Conservation (phyloP, 2,329 filamentous ascomycete species). For the Xylariaceae sp. region DNA sequence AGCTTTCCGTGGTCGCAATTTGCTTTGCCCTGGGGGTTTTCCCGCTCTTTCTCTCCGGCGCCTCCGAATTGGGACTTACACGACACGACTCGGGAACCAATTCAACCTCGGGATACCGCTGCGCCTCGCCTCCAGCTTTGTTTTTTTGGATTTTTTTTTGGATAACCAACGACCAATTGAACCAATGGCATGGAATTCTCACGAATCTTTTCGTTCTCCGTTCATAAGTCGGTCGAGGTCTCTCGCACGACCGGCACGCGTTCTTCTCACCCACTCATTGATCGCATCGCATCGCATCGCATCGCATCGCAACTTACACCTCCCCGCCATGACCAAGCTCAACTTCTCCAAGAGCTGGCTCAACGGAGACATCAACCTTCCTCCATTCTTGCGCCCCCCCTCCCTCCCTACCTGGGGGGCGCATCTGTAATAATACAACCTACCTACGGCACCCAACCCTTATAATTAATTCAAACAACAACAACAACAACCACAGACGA, state of each 20-base stretch:
- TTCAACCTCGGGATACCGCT: too few relatives aligned
- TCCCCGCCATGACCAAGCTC: constrained; percentile 7
- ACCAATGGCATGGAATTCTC: background rate
- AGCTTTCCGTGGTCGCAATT: too few relatives aligned
- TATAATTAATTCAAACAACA: too few relatives aligned
- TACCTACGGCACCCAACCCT: constrained; percentile 11
- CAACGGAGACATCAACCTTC: constrained; percentile 20
- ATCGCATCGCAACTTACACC: background rate
- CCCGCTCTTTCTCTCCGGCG: too few relatives aligned
- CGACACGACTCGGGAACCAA: too few relatives aligned
- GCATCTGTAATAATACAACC: constrained; percentile 24
- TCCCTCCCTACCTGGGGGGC: background rate
- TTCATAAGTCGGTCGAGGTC: background rate
- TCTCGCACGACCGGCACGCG: constrained; percentile 3
- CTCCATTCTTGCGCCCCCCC: constrained; percentile 18
- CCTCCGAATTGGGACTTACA: too few relatives aligned
- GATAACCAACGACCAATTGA: constrained; percentile 2
- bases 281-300: background rate
- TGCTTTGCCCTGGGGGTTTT: too few relatives aligned
- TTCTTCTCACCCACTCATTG: background rate
- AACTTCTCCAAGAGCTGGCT: constrained; percentile 26
- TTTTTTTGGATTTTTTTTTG: too few relatives aligned
- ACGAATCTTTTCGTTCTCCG: background rate
- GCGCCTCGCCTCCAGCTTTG: too few relatives aligned
- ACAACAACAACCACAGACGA: too few relatives aligned